Evolutionary conservation across 441 rosid genomes (phyloP).

Genomic region (Populus tomentosa): DNA sequence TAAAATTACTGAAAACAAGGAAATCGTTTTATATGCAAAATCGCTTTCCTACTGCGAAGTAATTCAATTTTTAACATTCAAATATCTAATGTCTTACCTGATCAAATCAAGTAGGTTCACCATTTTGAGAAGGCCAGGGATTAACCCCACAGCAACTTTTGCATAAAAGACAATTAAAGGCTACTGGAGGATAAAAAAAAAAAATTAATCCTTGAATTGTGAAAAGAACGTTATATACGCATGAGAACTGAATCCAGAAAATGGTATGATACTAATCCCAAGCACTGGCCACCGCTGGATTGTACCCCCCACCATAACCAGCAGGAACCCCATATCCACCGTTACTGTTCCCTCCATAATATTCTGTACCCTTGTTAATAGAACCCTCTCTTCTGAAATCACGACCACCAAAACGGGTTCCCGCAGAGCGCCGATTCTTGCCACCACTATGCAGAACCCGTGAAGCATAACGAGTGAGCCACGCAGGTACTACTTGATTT

Average conservation of each 20-base stretch:
- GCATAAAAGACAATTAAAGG: not conserved
- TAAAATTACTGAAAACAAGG: too few relatives aligned
- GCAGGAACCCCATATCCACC: constrained; percentile 38
- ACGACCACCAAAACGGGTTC: constrained; percentile 60
- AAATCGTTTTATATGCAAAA: too few relatives aligned
- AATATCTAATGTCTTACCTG: too few relatives aligned
- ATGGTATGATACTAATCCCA: constrained; percentile 54
- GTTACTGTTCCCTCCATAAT: constrained; percentile 37
- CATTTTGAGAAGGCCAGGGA: too few relatives aligned
- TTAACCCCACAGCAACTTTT: not conserved
- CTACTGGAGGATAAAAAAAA: not conserved
- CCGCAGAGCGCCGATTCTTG: constrained; percentile 58
- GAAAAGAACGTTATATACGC: constrained; percentile 21
- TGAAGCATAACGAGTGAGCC: constrained; percentile 69
- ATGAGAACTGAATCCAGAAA: constrained; percentile 5
- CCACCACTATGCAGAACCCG: constrained; percentile 43
- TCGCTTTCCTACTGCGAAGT: too few relatives aligned
- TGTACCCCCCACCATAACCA: constrained; percentile 41
- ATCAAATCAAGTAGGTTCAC: too few relatives aligned
- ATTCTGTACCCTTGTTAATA: constrained; percentile 35
- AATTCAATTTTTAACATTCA: too few relatives aligned
- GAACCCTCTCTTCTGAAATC: constrained; percentile 64
- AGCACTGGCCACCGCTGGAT: constrained; percentile 63
- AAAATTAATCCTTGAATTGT: constrained; percentile 10
- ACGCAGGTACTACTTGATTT: constrained; percentile 71